Evolutionary conservation across 805 yeast species (phyloP).

Genomic region (Saccharomycopsis selenospora): DNA sequence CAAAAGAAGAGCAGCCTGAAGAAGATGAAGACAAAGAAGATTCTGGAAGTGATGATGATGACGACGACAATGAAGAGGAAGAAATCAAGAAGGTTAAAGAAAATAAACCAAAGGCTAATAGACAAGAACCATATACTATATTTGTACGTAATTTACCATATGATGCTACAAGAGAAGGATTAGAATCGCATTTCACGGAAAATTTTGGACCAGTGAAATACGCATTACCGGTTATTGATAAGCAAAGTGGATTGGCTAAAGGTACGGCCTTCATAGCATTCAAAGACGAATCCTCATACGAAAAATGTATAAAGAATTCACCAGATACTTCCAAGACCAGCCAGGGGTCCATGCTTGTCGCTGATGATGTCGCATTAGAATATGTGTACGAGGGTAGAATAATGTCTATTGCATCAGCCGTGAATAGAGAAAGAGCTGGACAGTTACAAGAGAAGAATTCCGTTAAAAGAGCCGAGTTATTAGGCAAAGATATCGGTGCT

Average conservation of each 20-base stretch:
- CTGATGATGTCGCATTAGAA: conserved; percentile 85
- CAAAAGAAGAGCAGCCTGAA: conserved; percentile 34
- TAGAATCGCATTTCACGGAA: conserved; percentile 63
- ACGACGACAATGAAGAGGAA: conserved; percentile 31
- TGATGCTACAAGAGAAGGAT: conserved; percentile 77
- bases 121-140: conserved; percentile 61
- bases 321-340: conserved; percentile 55
- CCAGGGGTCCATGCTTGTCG: conserved; percentile 58
- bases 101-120: conserved; percentile 41
- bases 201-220: conserved; percentile 84
- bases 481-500: conserved; percentile 76
- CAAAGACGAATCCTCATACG: conserved; percentile 49
- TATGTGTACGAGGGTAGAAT: conserved; percentile 93
- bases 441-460: conserved; percentile 67
- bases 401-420: conserved; percentile 74
- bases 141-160: conserved; percentile 93
- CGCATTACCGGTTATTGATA: conserved; percentile 90
- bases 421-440: conserved; percentile 77
- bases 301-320: conserved; percentile 65
- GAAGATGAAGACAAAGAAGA: conserved; percentile 36
- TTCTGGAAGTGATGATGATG: conserved; percentile 32
- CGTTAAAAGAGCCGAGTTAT: conserved; percentile 58
- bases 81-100: conserved; percentile 32
- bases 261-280: conserved; percentile 97
- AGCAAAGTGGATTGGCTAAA: conserved; percentile 73